Base-by-base conservation (phyloP, 805 yeast species). In the Wickerhamiella occidentalis region DNA sequence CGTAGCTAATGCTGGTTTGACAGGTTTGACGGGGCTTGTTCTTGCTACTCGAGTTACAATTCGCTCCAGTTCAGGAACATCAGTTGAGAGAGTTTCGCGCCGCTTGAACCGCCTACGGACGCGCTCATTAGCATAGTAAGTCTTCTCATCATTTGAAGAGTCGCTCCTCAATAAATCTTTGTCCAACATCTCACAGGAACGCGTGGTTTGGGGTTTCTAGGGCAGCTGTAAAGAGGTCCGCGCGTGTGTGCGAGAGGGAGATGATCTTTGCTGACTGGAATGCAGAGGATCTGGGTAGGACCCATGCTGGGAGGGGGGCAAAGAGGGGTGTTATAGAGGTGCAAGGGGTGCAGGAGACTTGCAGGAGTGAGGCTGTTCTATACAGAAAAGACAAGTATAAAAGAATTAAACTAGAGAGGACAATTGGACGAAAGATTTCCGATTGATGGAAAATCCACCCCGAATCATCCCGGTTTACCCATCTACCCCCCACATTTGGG, bases 91-190 rank as follows among this genome's bases (percentile, higher is more conserved):
- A 12, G 17, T 8, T 12, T 19, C 26, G 26, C 42, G 42, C 12
- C 26, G 25, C 12, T 38, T 38, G 26, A 21, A 38, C 25, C 42
- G 25, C 15, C 26, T 38, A 7, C 42, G 42, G 11, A 38, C 42
- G 3, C 42, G 25, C n/a, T 38, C 42, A 21, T 38, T n/a, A 12
- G 42, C 42, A 13, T 38, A 38, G 17, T 21, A 38, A 9, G 26
- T 38, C 15, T 38, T 38, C 26, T 38, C 42, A 17, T 38, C 42
- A n/a, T 26, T 22, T 6, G 42, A 38, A 21, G 42, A 38, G 12
- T 38, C 42, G 13, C 42, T 38, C 12, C 19, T 38, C 19, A 33
- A 15, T 13, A 33, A 17, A 33, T 33, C 38, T 17, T 33, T 33
- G 19, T 33, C 38, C 38, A 33, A 19, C 38, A 33, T 33, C 38